These are phyloP conservation scores for Yarrowia bubula DNA, from an alignment of 805 yeast species.

Conservation along the genomic window DNA sequence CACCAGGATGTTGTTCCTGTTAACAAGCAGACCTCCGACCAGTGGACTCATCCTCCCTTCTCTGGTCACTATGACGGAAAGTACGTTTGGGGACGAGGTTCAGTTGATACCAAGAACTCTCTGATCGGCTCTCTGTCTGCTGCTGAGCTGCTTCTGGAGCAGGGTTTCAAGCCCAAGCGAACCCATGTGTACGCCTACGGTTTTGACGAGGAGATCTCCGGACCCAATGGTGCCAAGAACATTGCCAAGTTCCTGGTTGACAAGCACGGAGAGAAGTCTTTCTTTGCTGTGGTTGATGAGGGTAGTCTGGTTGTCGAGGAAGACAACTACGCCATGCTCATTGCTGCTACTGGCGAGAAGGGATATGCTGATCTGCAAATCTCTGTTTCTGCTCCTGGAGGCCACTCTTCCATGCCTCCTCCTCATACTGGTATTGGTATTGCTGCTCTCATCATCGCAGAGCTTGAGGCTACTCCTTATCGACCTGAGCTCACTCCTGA, in stretches of 20 bases:
- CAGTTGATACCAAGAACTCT: constrained; percentile 70
- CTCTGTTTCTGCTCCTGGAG: constrained; percentile 59
- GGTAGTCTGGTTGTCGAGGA: constrained; percentile 48
- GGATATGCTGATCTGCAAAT: constrained; percentile 51
- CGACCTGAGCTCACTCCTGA: constrained; percentile 46
- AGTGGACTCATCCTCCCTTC: constrained; percentile 70
- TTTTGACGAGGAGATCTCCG: constrained; percentile 75
- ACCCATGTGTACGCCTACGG: constrained; percentile 67
- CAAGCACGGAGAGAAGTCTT: constrained; percentile 58
- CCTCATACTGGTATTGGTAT: constrained; percentile 73
- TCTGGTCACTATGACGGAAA: constrained; percentile 67
- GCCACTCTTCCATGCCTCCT: constrained; percentile 74
- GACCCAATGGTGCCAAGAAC: constrained; percentile 56
- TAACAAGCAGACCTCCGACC: constrained; percentile 50
- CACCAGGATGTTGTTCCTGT: constrained; percentile 85
- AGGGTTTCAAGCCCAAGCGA: constrained; percentile 59
- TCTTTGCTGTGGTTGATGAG: constrained; percentile 71
- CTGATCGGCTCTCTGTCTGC: constrained; percentile 67
- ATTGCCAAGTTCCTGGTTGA: constrained; percentile 50
- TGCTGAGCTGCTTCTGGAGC: constrained; percentile 51
- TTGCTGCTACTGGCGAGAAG: constrained; percentile 57
- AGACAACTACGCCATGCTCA: constrained; percentile 1
- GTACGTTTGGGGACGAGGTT: constrained; percentile 72
- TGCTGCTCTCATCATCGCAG: constrained; percentile 44
- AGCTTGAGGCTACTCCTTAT: constrained; percentile 58